Evolutionary conservation across 768 basidiomycete species (phyloP).

Genomic region (Suillus variegatus): DNA sequence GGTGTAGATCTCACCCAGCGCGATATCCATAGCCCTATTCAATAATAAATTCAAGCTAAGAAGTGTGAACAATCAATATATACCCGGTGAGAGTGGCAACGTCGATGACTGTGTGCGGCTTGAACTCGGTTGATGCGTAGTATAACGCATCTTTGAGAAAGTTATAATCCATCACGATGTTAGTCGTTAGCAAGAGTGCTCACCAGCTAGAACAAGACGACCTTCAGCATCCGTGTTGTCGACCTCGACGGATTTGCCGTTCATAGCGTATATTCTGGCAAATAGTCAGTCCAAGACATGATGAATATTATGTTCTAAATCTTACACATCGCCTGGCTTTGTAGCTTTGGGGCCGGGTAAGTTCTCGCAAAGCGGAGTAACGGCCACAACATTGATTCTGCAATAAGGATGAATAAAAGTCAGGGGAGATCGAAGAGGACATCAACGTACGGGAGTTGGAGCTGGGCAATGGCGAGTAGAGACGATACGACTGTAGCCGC

Average conservation of each 20-base stretch:
- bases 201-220: slow-evolving; percentile 72
- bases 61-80: slow-evolving; percentile 11
- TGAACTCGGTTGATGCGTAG: slow-evolving; percentile 75
- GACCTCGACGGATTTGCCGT: slow-evolving; percentile 83
- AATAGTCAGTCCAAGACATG: not conserved
- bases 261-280: slow-evolving; percentile 66
- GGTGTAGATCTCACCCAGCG: slow-evolving; percentile 74
- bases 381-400: slow-evolving; percentile 74
- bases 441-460: slow-evolving; percentile 68
- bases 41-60: not conserved
- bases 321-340: slow-evolving; percentile 86
- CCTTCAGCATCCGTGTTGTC: slow-evolving; percentile 90
- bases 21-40: slow-evolving; percentile 65
- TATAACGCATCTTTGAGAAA: slow-evolving; percentile 69
- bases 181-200: slow-evolving; percentile 13
- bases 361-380: slow-evolving; percentile 82
- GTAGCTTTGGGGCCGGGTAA: slow-evolving; percentile 68
- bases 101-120: slow-evolving; percentile 81
- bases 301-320: slow-evolving; percentile 3
- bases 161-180: not conserved
- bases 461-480: slow-evolving; percentile 76
- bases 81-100: slow-evolving; percentile 87
- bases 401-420: not conserved
- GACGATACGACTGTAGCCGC: slow-evolving; percentile 78
- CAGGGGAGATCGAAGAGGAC: not conserved